Base-by-base conservation (phyloP, 768 basidiomycete genomes). In the Lactarius psammicola region DNA sequence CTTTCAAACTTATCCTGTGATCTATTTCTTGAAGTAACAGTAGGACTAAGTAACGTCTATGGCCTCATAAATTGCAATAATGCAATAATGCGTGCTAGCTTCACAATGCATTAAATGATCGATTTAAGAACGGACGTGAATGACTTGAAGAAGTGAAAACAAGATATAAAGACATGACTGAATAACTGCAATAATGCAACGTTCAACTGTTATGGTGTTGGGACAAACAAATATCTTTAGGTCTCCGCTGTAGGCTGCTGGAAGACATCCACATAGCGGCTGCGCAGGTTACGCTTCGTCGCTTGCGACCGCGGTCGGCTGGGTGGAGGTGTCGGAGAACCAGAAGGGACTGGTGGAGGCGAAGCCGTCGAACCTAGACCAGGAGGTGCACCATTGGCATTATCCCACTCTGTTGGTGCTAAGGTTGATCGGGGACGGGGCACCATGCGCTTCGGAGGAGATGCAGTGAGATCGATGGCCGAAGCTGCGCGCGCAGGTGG, bases 221-320 rank as follows among this genome's bases (percentile, higher is more conserved):
- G 31, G 58, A 51, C 15, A 44, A 28, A 23, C 15, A 20, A 58
- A 59, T 34, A 40, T 8, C 38, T 44, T 61, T 57, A 70, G 49
- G 56, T 44, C 33, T 44, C 67, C 17, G 10, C 62, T 31, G 55
- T 31, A 20, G 69, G 69, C 18, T 87, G 83, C 69, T 89, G 87
- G 76, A 95, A 88, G n/a, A 95, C 89, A 73, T 95, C 93, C 3
- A 97, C 94, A 73, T 97, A 97, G 67, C 92, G 86, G 74, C 80
- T 90, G 62, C 93, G 85, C 62, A 91, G 78, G 69, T 87, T 89
- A 67, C 89, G 88, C 78, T 92, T 95, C 30, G 86, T 82, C 26
- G 84, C 81, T 65, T 83, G 84, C 18, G 87, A 88, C 66, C 80
- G 82, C 30, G 84, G 81, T 31, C 81, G 74, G 49, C 81, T 81